Evolutionary conservation across 257 asterid genomes (phyloP), one percentile per base, ranked within the genome.

Genomic region (Solanum raphanifolium): DNA sequence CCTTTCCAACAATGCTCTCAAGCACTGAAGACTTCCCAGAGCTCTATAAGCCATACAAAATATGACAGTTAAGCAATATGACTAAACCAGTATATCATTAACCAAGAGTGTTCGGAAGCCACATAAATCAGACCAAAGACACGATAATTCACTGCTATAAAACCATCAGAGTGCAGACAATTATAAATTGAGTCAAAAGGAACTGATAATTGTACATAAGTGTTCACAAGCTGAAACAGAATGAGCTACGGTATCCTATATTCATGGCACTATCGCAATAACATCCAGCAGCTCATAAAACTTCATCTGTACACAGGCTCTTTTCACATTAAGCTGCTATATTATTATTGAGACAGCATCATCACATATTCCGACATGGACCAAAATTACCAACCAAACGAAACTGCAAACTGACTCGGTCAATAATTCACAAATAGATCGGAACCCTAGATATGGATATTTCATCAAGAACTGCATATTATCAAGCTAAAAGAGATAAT

Each of bases 1-100:
- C 99, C 92, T 96, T 96, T 68, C 99, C 99, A 13, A 97, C 99
- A 88, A 96, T 81, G 92, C 99, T 97, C 92, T 97, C 99, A 18
- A 97, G 99, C 36, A 95, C 99, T 18, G 99, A 97, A 69, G 99
- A 97, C 91, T 97, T 97, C 78, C 99, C 99, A 90, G 99, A 97
- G 87, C 99, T 97, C 99, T 97, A 90, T 39, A 89, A 29, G 87
- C 62, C 88, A 90, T 43, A 27, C 27, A 87, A 68, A 76, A 71
- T 11, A 76, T 15, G 78, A 36, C 85, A 32, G 87, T 48, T 29
- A 82, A 48, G 86, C 29, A 82, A 81, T 46, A 48, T 29, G 13
- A 46, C 23, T 9, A 86, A 81, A 43, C 68, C 66, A 25, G 66
- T 25, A 46, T 16, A 81, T 81, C 68, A 27, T 46, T 46, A 81